Evolutionary conservation across 2,329 filamentous ascomycete species (phyloP).

Genomic region (Didymella segeticola): DNA sequence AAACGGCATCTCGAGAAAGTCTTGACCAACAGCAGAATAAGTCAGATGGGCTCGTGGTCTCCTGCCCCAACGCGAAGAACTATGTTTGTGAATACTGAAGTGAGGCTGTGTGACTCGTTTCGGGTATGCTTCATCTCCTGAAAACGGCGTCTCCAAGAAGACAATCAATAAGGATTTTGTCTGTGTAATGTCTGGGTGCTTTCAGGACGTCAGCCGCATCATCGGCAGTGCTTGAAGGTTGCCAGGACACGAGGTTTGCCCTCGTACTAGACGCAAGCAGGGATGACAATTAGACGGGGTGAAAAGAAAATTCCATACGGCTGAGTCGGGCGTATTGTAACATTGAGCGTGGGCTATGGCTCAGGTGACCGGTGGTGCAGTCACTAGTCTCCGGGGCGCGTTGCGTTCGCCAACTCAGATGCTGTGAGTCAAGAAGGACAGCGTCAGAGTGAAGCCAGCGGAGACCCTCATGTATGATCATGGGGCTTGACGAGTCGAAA

Average conservation of each 20-base stretch:
- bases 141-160: neutral
- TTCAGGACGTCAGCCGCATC: neutral
- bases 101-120: slow-evolving; percentile 17
- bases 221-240: neutral
- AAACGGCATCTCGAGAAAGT: slow-evolving; percentile 35
- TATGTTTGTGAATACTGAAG: neutral
- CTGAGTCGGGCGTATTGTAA: slow-evolving; percentile 39
- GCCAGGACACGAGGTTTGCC: slow-evolving; percentile 1
- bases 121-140: neutral
- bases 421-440: slow-evolving; percentile 11
- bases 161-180: neutral
- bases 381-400: neutral
- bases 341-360: neutral
- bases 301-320: slow-evolving; percentile 23
- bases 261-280: slow-evolving; percentile 24
- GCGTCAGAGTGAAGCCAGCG: slow-evolving; percentile 18
- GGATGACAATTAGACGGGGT: slow-evolving; percentile 14
- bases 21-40: slow-evolving; percentile 38
- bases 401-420: neutral
- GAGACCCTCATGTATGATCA: neutral
- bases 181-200: neutral
- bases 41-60: slow-evolving; percentile 38
- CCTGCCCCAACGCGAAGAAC: slow-evolving; percentile 18
- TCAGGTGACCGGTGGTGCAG: slow-evolving; percentile 10
- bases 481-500: neutral